Conservation (phyloP, 208 protist species). For the Leptomonas seymouri region DNA sequence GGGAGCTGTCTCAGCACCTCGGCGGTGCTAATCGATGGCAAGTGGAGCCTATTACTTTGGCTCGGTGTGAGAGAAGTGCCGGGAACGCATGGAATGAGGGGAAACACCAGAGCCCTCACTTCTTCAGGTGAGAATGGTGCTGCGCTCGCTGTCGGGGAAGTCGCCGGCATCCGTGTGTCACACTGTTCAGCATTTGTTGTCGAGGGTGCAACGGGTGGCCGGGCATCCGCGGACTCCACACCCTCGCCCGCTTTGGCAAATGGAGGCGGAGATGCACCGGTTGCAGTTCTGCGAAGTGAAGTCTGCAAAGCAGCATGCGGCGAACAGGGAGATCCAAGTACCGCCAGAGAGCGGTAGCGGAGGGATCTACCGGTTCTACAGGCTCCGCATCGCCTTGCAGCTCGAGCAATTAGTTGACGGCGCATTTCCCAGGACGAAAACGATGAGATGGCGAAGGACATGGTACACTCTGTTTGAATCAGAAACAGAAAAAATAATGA, state of each 20-base stretch:
- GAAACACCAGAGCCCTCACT: background rate
- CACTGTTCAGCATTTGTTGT: background rate
- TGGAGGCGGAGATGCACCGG: background rate
- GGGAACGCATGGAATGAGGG: slow-evolving; percentile 8
- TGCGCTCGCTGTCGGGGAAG: background rate
- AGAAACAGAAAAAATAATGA: too few species aligned
- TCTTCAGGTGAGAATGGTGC: slow-evolving; percentile 2
- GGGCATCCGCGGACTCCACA: background rate
- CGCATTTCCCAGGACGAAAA: too few species aligned
- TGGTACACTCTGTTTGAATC: too few species aligned
- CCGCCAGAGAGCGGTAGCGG: background rate
- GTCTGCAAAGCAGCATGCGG: background rate
- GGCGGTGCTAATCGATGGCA: background rate
- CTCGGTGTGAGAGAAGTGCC: background rate
- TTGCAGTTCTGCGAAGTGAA: background rate
- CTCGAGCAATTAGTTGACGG: too few species aligned
- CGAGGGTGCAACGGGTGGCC: background rate
- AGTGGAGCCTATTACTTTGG: too few species aligned
- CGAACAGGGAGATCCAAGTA: background rate
- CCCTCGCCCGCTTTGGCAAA: background rate
- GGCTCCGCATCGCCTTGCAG: too few species aligned
- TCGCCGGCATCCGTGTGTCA: background rate
- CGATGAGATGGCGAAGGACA: too few species aligned
- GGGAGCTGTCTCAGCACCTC: background rate
- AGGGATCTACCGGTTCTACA: too few species aligned